A percentile compares a stretch with the other conserved stretches of the same genome.
Evolutionary conservation across 78 protist genomes (phyloP).

Genomic region (Dictyostelium citrinum): DNA sequence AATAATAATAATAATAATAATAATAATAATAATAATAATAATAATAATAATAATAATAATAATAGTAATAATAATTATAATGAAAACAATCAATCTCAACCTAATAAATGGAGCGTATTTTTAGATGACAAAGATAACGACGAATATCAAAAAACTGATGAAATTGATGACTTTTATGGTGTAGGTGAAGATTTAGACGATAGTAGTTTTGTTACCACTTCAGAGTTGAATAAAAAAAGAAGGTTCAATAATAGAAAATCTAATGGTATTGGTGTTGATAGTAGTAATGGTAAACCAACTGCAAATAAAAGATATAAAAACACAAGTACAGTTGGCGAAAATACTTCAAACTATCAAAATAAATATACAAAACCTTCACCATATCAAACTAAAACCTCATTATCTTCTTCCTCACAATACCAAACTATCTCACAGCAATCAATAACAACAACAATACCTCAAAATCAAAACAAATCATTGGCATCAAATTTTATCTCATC

Average conservation of each 20-base stretch:
- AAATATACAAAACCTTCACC: neutral
- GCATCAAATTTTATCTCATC: neutral
- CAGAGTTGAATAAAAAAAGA: neutral
- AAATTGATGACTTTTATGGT: constrained; percentile 5
- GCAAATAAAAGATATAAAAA: neutral
- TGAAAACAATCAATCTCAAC: neutral
- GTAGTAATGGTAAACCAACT: neutral
- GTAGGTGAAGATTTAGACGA: neutral
- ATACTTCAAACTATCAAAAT: neutral
- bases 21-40: neutral
- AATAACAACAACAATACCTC: neutral
- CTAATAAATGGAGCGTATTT: constrained; percentile 6
- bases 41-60: neutral
- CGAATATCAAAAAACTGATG: neutral
- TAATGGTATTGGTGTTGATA: neutral
- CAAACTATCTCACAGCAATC: neutral
- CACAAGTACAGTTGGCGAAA: neutral
- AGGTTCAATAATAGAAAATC: neutral
- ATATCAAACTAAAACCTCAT: neutral
- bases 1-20: neutral
- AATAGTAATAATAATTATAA: neutral
- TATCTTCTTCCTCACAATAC: neutral
- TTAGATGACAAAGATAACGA: neutral
- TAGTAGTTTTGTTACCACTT: neutral
- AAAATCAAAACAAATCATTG: neutral